phyloP scores from a whole-genome alignment of 768 basidiomycete genomes.

The Tulasnella sp. region DNA sequence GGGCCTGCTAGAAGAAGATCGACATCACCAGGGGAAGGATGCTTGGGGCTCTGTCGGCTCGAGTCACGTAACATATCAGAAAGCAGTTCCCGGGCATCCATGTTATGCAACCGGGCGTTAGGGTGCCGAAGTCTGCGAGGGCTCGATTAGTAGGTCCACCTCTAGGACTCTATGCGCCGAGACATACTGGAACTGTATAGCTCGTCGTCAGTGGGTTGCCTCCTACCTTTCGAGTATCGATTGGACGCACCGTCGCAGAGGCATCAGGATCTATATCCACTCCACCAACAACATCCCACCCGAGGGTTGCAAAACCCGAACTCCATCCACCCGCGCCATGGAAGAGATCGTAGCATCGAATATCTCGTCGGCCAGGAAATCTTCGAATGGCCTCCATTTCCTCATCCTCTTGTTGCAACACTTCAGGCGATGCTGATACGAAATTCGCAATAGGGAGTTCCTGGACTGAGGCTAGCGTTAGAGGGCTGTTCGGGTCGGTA shows the following conservation, averaged over 20 bases:
- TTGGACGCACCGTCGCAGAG: neutral
- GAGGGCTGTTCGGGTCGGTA: neutral
- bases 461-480: neutral
- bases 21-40: constrained; percentile 8
- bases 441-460: neutral
- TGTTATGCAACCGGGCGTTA: constrained; percentile 4
- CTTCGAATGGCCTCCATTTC: neutral
- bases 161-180: neutral
- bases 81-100: constrained; percentile 7
- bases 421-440: neutral
- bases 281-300: constrained; percentile 10
- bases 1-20: constrained; percentile 9
- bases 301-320: neutral
- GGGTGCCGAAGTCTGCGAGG: neutral
- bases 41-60: neutral
- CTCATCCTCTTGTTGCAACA: neutral
- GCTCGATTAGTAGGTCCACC: neutral
- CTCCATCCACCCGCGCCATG: constrained; percentile 13
- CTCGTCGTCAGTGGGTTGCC: neutral
- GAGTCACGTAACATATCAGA: neutral
- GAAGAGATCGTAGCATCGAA: neutral
- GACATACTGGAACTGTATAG: neutral
- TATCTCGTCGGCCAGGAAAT: neutral
- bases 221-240: neutral
- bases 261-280: constrained; percentile 13